phyloP scores from a whole-genome alignment of 345 rosid species.

The Angophora floribunda region DNA sequence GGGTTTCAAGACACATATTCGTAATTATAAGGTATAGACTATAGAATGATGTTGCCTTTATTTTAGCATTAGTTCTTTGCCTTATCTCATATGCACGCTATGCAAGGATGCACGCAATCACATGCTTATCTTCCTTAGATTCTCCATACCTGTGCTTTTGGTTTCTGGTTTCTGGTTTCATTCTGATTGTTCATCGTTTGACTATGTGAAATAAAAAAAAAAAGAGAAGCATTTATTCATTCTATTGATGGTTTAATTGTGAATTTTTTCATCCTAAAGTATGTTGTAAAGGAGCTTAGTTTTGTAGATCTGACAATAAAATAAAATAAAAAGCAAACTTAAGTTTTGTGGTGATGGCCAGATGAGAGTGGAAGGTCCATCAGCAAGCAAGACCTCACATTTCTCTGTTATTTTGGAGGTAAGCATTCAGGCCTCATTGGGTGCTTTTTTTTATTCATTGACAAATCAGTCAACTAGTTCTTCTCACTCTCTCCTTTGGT shows the following conservation, averaged over 20 bases:
- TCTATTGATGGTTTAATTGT: background rate
- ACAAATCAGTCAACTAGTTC: background rate
- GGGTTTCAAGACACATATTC: constrained; percentile 96
- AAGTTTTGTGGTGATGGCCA: constrained; percentile 15
- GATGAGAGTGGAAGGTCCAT: constrained; percentile 98
- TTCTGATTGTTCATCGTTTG: background rate
- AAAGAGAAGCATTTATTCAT: background rate
- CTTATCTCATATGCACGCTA: background rate
- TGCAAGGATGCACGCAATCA: background rate
- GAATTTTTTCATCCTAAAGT: background rate
- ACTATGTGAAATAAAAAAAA: background rate
- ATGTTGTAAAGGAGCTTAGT: background rate
- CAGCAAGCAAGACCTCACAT: constrained; percentile 50
- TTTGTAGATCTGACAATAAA: background rate
- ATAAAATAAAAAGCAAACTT: background rate
- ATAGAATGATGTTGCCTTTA: background rate
- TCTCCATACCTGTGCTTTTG: background rate
- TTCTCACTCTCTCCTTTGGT: background rate
- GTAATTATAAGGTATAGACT: constrained; percentile 72
- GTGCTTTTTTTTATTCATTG: background rate
- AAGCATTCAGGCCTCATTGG: background rate
- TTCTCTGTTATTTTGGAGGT: constrained; percentile 85
- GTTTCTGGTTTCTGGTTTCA: background rate
- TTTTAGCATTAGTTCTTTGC: background rate
- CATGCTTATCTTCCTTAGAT: background rate